These are phyloP conservation scores for Hyphopichia fennica DNA, from an alignment of 1,139 yeast species.

Conservation along the genomic window DNA sequence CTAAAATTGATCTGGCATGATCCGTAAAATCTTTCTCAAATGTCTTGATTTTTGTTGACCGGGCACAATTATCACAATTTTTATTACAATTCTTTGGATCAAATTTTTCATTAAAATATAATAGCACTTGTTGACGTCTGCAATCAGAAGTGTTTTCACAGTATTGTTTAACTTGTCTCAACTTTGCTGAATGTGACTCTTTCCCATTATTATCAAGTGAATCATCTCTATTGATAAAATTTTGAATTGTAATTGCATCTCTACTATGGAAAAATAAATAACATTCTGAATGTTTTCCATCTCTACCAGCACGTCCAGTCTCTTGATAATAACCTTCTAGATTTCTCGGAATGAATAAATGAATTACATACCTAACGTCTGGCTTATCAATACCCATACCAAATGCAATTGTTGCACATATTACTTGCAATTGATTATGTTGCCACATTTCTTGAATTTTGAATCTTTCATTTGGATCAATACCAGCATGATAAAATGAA, in stretches of 20 bases:
- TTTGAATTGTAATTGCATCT: slow-evolving; percentile 73
- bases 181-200: slow-evolving; percentile 74
- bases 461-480: slow-evolving; percentile 74
- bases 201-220: slow-evolving; percentile 64
- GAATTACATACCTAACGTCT: slow-evolving; percentile 89
- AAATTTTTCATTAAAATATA: slow-evolving; percentile 84
- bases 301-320: slow-evolving; percentile 99
- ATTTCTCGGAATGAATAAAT: slow-evolving; percentile 84
- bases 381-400: slow-evolving; percentile 99
- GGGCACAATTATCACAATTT: slow-evolving; percentile 83
- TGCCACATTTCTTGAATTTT: slow-evolving; percentile 84
- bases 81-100: slow-evolving; percentile 64
- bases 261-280: slow-evolving; percentile 75
- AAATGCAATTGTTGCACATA: slow-evolving; percentile 96
- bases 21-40: slow-evolving; percentile 69
- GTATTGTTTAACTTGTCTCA: slow-evolving; percentile 84
- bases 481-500: slow-evolving; percentile 90
- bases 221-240: slow-evolving; percentile 74
- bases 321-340: slow-evolving; percentile 97
- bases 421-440: slow-evolving; percentile 62
- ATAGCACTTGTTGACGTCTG: slow-evolving; percentile 82
- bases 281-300: slow-evolving; percentile 80
- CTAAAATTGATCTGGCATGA: slow-evolving; percentile 58
- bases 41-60: slow-evolving; percentile 42
- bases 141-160: slow-evolving; percentile 93